A percentile compares a stretch with the other conserved stretches of the same genome.
Evolutionary conservation across 768 basidiomycete genomes (phyloP).

Genomic region (Tephrocybe sp.): DNA sequence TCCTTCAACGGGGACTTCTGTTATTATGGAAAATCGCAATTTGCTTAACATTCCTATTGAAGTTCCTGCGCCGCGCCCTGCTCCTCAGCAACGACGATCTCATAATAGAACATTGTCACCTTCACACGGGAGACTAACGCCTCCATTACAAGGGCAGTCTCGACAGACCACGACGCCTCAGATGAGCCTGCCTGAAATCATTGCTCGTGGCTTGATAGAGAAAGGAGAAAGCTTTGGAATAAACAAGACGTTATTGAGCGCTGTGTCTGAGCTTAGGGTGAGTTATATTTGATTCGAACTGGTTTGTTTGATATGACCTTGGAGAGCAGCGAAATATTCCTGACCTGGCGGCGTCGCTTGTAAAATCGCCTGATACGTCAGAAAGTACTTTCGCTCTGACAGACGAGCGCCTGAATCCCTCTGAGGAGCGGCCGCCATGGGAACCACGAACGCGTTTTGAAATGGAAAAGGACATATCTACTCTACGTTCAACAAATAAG

Average conservation of each 20-base stretch:
- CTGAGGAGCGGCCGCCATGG: slow-evolving; percentile 64
- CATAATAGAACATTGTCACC: slow-evolving; percentile 23
- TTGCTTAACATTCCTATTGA: slow-evolving; percentile 71
- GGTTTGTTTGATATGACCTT: background rate
- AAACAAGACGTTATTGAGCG: slow-evolving; percentile 79
- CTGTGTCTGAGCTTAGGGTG: slow-evolving; percentile 76
- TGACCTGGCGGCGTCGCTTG: slow-evolving; percentile 70
- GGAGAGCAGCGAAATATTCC: slow-evolving; percentile 75
- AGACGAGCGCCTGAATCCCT: slow-evolving; percentile 55
- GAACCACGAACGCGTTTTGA: slow-evolving; percentile 69
- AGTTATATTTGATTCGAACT: slow-evolving; percentile 18
- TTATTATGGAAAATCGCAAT: slow-evolving; percentile 81
- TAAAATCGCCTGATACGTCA: slow-evolving; percentile 50
- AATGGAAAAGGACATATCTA: slow-evolving; percentile 60
- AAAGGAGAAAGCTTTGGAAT: slow-evolving; percentile 79
- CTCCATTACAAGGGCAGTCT: slow-evolving; percentile 23
- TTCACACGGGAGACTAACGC: slow-evolving; percentile 5
- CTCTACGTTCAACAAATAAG: slow-evolving; percentile 55
- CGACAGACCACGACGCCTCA: slow-evolving; percentile 41
- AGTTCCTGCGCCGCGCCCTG: slow-evolving; percentile 45
- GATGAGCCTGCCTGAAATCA: slow-evolving; percentile 65
- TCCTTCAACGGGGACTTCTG: slow-evolving; percentile 70
- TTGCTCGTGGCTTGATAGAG: slow-evolving; percentile 71
- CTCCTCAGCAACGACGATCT: slow-evolving; percentile 33
- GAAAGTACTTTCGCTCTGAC: slow-evolving; percentile 58